Conservation (phyloP, 2,329 filamentous ascomycete species). For the Colletotrichum sidae region DNA sequence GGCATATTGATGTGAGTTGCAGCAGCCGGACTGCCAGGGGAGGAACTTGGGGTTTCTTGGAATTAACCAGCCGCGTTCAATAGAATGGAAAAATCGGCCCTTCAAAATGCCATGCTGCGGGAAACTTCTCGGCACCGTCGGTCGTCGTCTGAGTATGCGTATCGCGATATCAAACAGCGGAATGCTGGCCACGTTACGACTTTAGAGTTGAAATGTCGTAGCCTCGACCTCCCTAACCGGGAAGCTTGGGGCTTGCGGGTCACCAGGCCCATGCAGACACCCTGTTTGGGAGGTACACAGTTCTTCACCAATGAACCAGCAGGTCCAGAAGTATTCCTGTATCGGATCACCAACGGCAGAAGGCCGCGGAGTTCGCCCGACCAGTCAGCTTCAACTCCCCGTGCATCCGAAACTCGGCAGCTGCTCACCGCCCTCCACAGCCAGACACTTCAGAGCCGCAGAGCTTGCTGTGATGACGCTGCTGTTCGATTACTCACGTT, state of each 20-base stretch:
- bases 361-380: slow-evolving; percentile 12
- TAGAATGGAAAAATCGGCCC: slow-evolving; percentile 10
- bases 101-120: slow-evolving; percentile 33
- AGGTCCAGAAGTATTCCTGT: slow-evolving; percentile 10
- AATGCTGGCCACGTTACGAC: slow-evolving; percentile 35
- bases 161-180: slow-evolving; percentile 15
- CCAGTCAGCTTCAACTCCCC: slow-evolving; percentile 32
- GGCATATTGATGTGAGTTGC: slow-evolving; percentile 27
- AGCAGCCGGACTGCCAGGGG: background rate
- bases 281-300: slow-evolving; percentile 6
- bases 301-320: background rate
- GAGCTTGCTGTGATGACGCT: slow-evolving; percentile 1
- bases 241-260: slow-evolving; percentile 35
- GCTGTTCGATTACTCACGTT: slow-evolving; percentile 21
- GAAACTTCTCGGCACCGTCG: slow-evolving; percentile 27
- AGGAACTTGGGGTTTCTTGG: background rate
- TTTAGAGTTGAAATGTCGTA: slow-evolving; percentile 34
- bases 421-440: slow-evolving; percentile 28
- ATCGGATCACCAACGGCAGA: slow-evolving; percentile 13
- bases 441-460: slow-evolving; percentile 24
- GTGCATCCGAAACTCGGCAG: slow-evolving; percentile 35
- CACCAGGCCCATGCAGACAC: slow-evolving; percentile 24
- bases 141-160: slow-evolving; percentile 17
- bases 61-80: slow-evolving; percentile 18
- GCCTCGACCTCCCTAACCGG: slow-evolving; percentile 29